Conservation (phyloP, 257 asterid species). For the Penstemon eatonii region DNA sequence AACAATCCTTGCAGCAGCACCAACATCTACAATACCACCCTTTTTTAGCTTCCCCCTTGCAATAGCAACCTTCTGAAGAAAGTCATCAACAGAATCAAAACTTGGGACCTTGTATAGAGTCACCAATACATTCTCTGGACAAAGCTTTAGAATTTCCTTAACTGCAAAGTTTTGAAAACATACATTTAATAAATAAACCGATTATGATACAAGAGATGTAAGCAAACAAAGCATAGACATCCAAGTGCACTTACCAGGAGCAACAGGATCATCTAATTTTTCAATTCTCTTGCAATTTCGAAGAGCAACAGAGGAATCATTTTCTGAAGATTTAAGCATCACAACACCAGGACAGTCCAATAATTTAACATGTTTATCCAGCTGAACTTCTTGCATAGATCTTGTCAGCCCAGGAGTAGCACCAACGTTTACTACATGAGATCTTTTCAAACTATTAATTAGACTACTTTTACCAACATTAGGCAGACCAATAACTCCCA, state of each 20-base stretch:
- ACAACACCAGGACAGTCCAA: conserved; percentile 97
- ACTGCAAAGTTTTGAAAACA: conserved; percentile 48
- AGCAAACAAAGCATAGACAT: neutral
- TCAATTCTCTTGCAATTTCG: conserved; percentile 96
- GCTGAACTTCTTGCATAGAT: conserved; percentile 90
- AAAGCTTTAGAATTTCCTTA: conserved; percentile 84
- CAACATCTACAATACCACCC: conserved; percentile 84
- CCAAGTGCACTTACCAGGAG: conserved; percentile 58
- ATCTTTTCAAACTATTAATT: conserved; percentile 86
- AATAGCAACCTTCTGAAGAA: conserved; percentile 82
- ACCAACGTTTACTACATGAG: conserved; percentile 89
- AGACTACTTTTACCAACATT: conserved; percentile 98
- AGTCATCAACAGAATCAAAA: conserved; percentile 81
- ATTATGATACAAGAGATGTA: neutral
- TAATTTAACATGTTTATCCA: conserved; percentile 82
- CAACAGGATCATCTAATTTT: conserved; percentile 81
- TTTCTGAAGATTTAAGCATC: conserved; percentile 75
- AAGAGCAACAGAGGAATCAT: conserved; percentile 77
- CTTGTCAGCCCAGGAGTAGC: conserved; percentile 94
- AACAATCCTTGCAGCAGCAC: conserved; percentile 85
- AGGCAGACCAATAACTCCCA: conserved; percentile 93
- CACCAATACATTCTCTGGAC: conserved; percentile 66
- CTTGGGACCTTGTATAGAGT: conserved; percentile 69
- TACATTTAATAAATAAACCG: conserved; percentile 19
- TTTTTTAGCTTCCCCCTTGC: conserved; percentile 86